These are phyloP conservation scores for Patellaria atrata DNA, from an alignment of 495 filamentous ascomycete genomes.

Conservation along the genomic window DNA sequence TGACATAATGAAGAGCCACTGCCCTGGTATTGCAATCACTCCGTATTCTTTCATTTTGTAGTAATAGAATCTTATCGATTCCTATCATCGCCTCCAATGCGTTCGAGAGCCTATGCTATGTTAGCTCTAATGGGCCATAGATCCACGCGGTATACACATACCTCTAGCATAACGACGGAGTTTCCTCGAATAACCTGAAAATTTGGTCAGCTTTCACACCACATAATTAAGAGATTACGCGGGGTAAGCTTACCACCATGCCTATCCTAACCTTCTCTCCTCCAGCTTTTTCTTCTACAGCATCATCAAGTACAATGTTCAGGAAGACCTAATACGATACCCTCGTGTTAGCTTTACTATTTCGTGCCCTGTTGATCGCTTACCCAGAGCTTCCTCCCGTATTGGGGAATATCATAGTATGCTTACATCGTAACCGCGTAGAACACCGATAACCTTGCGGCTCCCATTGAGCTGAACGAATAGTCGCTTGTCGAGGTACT, in stretches of 20 bases:
- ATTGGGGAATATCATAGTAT: neutral
- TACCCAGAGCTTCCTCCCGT: neutral
- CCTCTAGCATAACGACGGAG: conserved; percentile 48
- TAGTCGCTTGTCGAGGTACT: conserved; percentile 99
- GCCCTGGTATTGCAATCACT: no score
- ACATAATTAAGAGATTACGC: neutral
- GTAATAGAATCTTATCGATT: no score
- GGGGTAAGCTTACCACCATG: conserved; percentile 60
- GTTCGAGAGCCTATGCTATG: conserved; percentile 38
- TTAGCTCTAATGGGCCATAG: conserved; percentile 16
- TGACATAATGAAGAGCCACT: no score
- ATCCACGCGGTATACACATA: conserved; percentile 22
- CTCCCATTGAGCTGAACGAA: conserved; percentile 96
- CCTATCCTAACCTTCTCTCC: conserved; percentile 84
- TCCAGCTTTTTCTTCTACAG: conserved; percentile 86
- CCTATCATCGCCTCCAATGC: conserved; percentile 28
- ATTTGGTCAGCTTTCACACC: no score
- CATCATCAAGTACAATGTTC: conserved; percentile 95
- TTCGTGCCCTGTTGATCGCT: neutral
- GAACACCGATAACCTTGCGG: conserved; percentile 87
- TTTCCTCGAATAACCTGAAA: conserved; percentile 17
- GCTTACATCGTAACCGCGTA: conserved; percentile 92
- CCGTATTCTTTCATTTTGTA: no score
- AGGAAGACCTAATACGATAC: conserved; percentile 70
- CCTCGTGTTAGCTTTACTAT: neutral